Evolutionary conservation across 352 stramenopile genomes (phyloP).

Genomic region (Pythium sukuiense): DNA sequence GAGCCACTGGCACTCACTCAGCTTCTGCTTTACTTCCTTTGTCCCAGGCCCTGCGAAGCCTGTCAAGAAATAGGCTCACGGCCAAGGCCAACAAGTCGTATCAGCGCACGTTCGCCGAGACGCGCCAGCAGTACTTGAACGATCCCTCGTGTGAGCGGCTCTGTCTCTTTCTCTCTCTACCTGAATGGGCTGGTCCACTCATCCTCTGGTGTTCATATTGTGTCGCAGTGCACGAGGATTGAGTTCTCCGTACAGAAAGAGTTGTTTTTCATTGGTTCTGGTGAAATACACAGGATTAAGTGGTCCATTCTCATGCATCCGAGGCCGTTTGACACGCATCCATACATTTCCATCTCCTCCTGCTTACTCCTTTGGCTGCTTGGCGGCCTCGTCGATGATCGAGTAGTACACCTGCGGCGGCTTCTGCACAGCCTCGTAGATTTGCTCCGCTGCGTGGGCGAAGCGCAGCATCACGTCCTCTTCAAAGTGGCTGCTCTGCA

Average conservation of each 20-base stretch:
- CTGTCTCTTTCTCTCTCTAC: neutral
- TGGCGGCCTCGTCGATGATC: constrained; percentile 51
- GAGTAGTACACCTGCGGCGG: constrained; percentile 67
- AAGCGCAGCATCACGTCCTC: constrained; percentile 74
- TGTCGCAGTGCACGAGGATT: constrained; percentile 21
- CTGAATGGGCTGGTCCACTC: neutral
- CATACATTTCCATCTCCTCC: constrained; percentile 8
- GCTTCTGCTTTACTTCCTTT: neutral
- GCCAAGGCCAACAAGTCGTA: constrained; percentile 46
- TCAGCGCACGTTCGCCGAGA: constrained; percentile 44
- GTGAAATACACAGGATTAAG: neutral
- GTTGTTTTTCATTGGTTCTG: too few relatives aligned
- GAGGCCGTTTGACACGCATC: constrained; percentile 4
- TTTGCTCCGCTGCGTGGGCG: constrained; percentile 48
- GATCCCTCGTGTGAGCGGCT: constrained; percentile 30
- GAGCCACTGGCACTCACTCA: neutral
- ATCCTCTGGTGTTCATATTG: neutral
- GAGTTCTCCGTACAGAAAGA: neutral
- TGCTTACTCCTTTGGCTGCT: constrained; percentile 13
- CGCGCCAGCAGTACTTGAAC: constrained; percentile 50
- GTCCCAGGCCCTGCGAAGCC: constrained; percentile 55
- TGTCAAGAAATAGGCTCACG: constrained; percentile 76
- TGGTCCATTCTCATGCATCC: neutral
- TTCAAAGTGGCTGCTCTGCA: constrained; percentile 75
- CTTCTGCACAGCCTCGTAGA: constrained; percentile 42